These are phyloP conservation scores for Thyridium curvatum DNA, from an alignment of 2,329 filamentous ascomycete genomes.

Conservation along the genomic window DNA sequence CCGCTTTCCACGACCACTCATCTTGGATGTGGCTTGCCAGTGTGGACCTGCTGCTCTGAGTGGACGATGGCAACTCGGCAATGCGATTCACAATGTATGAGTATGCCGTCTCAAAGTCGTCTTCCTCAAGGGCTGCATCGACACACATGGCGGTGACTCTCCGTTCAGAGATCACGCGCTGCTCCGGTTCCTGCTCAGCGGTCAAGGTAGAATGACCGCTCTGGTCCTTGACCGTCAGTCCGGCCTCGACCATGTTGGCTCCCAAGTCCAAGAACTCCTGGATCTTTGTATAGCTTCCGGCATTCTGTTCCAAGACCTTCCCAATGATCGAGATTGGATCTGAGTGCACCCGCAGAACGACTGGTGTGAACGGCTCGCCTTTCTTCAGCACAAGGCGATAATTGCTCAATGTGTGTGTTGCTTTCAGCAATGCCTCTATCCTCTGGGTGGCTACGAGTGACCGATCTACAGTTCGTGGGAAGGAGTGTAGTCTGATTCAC, in stretches of 20 bases:
- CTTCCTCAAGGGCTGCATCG: conserved; percentile 66
- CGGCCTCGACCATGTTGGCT: conserved; percentile 57
- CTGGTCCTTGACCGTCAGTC: conserved; percentile 33
- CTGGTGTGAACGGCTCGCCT: conserved; percentile 72
- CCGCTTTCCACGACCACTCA: conserved; percentile 72
- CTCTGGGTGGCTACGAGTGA: conserved; percentile 45
- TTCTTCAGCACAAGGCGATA: conserved; percentile 75
- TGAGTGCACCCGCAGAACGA: conserved; percentile 68
- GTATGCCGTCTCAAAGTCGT: conserved; percentile 82
- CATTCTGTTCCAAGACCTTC: conserved; percentile 71
- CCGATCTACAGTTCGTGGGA: conserved; percentile 49
- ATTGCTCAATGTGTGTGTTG: conserved; percentile 68
- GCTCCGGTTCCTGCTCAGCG: conserved; percentile 17
- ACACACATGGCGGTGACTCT: conserved; percentile 77
- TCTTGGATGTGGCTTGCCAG: conserved; percentile 27
- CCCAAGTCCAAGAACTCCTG: conserved; percentile 68
- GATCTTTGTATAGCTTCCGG: conserved; percentile 65
- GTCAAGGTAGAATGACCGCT: conserved; percentile 14
- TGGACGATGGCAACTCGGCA: conserved; percentile 21
- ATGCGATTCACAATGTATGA: conserved; percentile 74
- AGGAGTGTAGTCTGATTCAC: conserved; percentile 50
- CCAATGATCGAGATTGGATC: conserved; percentile 69
- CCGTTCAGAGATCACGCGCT: conserved; percentile 42
- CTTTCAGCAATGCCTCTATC: conserved; percentile 59
- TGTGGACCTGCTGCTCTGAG: background rate